phyloP scores from a whole-genome alignment of 345 rosid species.

The Acer yangbiense region DNA sequence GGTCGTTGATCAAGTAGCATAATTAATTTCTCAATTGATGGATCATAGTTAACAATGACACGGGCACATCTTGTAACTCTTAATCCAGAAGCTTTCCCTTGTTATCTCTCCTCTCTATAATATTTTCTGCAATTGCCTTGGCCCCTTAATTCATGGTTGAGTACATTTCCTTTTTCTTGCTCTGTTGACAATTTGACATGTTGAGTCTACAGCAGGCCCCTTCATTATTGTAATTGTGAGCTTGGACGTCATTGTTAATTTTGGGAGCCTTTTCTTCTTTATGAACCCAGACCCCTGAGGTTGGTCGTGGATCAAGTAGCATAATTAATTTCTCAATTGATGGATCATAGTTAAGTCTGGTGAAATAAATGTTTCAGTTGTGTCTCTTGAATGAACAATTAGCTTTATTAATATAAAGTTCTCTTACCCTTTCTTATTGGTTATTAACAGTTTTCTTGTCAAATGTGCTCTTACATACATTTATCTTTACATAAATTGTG shows the following conservation, averaged over 20 bases:
- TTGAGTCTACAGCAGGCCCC: background rate
- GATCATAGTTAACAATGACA: background rate
- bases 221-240: no score
- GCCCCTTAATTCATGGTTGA: background rate
- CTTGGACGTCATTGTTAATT: background rate
- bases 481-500: background rate
- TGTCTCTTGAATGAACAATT: background rate
- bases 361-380: slow-evolving; percentile 1
- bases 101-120: background rate
- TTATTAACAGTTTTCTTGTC: background rate
- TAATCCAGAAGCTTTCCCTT: background rate
- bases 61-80: no score
- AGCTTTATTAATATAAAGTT: background rate
- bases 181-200: background rate
- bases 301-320: background rate
- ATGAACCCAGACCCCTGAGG: background rate
- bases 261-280: background rate
- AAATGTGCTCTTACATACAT: background rate
- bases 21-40: background rate
- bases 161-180: background rate
- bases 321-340: background rate
- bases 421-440: background rate
- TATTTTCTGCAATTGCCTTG: background rate
- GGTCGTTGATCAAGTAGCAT: background rate
- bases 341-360: background rate